Base-by-base conservation (phyloP, 108 stramenopile genomes). In the Ochromonas danica region DNA sequence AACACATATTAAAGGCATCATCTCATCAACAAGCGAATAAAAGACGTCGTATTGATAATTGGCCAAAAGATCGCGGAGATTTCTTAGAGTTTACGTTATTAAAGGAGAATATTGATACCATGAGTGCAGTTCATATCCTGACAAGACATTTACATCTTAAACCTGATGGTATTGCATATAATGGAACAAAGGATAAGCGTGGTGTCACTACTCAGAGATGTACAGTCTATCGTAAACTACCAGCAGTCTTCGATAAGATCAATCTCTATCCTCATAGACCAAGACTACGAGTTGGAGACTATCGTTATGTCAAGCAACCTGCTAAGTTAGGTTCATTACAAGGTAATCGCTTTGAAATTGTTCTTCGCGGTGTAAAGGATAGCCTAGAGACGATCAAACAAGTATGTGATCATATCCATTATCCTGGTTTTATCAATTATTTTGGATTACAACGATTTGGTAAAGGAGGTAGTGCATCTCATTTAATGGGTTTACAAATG, bases 401-500 rank as follows among this genome's bases (percentile, higher is more conserved):
- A 27, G 79, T 43, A 30, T 31, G 86, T 80, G 31, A 41, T 61
- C 43, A 17, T 61, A 43, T 82, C 1, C 39, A 42, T 33, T 65
- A 83, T 40, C 30, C 78, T 71, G 94, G 94, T 25, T 95, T 95
- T 79, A 89, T 95, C 77, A 95, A 95, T 79, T 94, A 95, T 85
- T 95, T 91, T 88, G 94, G 94, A n/a, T 91, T 92, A 85, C 94
- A 95, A 81, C 84, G 94, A 70, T 95, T 95, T 87, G 94, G 94
- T 62, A 94, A 93, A 78, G 90, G 82, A 62, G 93, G 93, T 79
- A 93, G 82, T 31, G 41, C 80, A 33, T 84, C 93, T 17, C 93
- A 94, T 83, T 62, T 86, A 31, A 91, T 90, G 38, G 94, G 94
- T 22, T 88, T 92, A 27, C 89, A 89, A 2, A 81, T 92, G 6